Evolutionary conservation across 768 basidiomycete genomes (phyloP), one percentile per base, ranked within the genome.

Genomic region (Agaricus sinodeliciosus): DNA sequence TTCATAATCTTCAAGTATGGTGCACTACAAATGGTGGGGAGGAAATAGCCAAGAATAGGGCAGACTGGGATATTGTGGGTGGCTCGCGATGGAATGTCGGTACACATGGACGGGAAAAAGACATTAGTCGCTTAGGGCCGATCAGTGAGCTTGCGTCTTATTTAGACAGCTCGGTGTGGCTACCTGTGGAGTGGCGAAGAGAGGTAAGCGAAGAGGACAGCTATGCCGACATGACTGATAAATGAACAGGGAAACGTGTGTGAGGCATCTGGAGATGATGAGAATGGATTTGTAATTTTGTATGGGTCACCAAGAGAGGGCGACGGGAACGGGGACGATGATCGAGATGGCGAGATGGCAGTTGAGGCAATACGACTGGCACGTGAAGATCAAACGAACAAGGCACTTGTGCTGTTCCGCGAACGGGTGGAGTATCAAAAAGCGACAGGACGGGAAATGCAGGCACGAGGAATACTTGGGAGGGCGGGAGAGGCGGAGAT

Each of bases 201-300:
- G 52, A 54, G 40, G 46, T 54, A 41, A 47, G 45, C 25, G 43
- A n/a, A 6, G 8, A 8, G 31, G 31, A 31, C 31, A 31, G 31
- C 7, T 31, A 11, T 31, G 31, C 31, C 31, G 54, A 46, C 52
- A 54, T 59, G 46, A 55, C 37, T n/a, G 27, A 25, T 28, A 31
- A 12, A 41, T 28, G 26, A 8, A 44, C 57, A 72, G 69, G 62
- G 63, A 35, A 42, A 63, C n/a, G 66, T 65, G 44, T 68, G 67
- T 56, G 69, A 59, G 55, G 64, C 66, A 27, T 67, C 69, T 11
- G 65, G 65, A 18, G 81, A 85, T 62, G 84, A 84, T 58, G 84
- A 84, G 62, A 58, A 76, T 35, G 85, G 82, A 4, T 72, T 79
- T 60, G 56, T 56, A 16, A 67, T 75, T 56, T 58, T 81, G 50